These are phyloP conservation scores for Ajuga chamaepitys DNA, from an alignment of 257 asterid genomes.

Conservation along the genomic window DNA sequence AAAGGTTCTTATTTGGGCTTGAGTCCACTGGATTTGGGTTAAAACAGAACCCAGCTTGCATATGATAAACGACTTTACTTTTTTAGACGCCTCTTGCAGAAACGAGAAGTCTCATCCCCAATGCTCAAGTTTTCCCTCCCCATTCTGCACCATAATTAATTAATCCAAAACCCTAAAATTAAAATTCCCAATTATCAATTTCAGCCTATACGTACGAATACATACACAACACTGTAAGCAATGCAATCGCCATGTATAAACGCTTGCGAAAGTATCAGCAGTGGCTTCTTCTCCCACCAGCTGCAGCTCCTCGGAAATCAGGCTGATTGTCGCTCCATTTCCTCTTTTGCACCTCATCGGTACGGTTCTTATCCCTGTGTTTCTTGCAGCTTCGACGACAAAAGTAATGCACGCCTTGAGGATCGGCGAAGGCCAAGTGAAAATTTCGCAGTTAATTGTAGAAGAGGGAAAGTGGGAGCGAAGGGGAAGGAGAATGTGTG, in stretches of 20 bases:
- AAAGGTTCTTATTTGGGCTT: too few species aligned
- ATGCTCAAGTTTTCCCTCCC: neutral
- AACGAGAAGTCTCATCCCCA: neutral
- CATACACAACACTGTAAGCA: neutral
- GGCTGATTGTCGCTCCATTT: slow-evolving; percentile 11
- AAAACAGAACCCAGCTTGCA: too few species aligned
- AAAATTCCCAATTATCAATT: slow-evolving; percentile 6
- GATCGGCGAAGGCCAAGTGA: slow-evolving; percentile 4
- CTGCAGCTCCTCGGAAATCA: slow-evolving; percentile 21
- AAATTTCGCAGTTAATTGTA: slow-evolving; percentile 13
- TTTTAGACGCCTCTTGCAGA: too few species aligned
- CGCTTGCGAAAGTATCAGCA: slow-evolving; percentile 39
- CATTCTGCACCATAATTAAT: neutral
- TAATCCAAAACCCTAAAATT: slow-evolving; percentile 7
- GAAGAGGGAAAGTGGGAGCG: slow-evolving; percentile 32
- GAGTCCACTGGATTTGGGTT: too few species aligned
- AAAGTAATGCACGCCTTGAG: neutral
- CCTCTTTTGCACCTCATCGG: slow-evolving; percentile 17
- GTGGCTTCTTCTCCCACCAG: slow-evolving; percentile 21
- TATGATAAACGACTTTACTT: too few species aligned
- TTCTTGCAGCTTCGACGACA: slow-evolving; percentile 37
- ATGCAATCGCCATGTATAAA: slow-evolving; percentile 54
- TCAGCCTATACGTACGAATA: neutral
- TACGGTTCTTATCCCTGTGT: slow-evolving; percentile 30
- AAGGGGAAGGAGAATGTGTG: slow-evolving; percentile 90